Evolutionary conservation across 2,329 filamentous ascomycete genomes (phyloP), one percentile per base, ranked within the genome.

Genomic region (Cladophialophora immunda): DNA sequence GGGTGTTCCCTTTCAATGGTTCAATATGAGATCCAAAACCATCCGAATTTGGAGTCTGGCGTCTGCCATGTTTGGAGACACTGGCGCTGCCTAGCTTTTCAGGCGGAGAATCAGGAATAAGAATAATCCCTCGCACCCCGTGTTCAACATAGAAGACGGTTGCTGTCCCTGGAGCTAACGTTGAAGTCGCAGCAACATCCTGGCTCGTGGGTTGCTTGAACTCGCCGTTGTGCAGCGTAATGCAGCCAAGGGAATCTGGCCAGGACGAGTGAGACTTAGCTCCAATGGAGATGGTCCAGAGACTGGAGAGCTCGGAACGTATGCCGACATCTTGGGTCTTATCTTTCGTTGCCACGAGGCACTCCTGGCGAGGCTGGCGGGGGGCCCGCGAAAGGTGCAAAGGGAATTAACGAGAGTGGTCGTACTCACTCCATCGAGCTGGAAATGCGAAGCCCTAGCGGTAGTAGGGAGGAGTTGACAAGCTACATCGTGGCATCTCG

Each of bases 1-100:
- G 45, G 45, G 45, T 25, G 45, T 50, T 25, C 6, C n/a, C 25
- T 25, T 50, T 50, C 45, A 50, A 25, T 50, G 45, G 45, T 50
- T 25, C 22, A 11, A 50, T 50, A 50, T 50, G 11, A 50, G 45
- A 50, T 50, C 45, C 45, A 50, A 50, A 50, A 25, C 45, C 45
- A 25, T 11, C 45, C 45, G 45, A 50, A 19, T 50, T 25, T 50
- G 45, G 45, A 50, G 45, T 50, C n/a, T 22, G 45, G 45, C n/a
- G 11, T 50, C 45, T 50, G 45, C 45, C 45, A 50, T 11, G 22
- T 22, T 47, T 11, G 45, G 45, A 25, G 45, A 13, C 19, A 25
- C 11, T 11, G 45, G 45, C n/a, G 45, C 5, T 22, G 19, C 19
- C 45, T 50, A 50, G 45, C 19, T 13, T 50, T 50, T 50, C 22